phyloP scores from a whole-genome alignment of 208 protist genomes.

The Trypanosoma congolense region DNA sequence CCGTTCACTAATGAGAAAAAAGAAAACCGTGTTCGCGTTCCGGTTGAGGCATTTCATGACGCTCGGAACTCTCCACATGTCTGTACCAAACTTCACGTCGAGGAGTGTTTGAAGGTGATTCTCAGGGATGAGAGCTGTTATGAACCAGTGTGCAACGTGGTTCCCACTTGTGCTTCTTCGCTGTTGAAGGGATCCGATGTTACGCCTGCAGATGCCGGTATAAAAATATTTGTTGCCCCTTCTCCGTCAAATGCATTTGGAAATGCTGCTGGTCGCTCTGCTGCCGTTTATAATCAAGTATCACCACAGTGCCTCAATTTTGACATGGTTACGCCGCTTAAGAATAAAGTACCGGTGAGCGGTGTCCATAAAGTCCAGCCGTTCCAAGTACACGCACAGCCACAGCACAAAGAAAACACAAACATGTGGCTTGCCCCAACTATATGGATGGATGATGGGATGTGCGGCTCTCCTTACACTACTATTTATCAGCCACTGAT shows the following conservation, averaged over 20 bases:
- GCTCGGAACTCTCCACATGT: slow-evolving; percentile 36
- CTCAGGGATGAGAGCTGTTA: slow-evolving; percentile 57
- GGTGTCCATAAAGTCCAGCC: slow-evolving; percentile 2
- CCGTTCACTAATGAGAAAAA: slow-evolving; percentile 29
- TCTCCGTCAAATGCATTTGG: slow-evolving; percentile 24
- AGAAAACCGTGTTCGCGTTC: slow-evolving; percentile 35
- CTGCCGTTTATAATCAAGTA: background rate
- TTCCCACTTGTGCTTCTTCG: slow-evolving; percentile 69
- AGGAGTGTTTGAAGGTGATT: slow-evolving; percentile 63
- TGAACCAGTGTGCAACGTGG: slow-evolving; percentile 65
- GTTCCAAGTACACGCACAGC: background rate
- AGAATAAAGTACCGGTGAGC: slow-evolving; percentile 1
- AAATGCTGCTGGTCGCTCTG: slow-evolving; percentile 9
- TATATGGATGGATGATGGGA: background rate
- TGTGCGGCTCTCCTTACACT: background rate
- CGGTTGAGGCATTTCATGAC: slow-evolving; percentile 34
- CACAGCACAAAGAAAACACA: background rate
- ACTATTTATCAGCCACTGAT: background rate
- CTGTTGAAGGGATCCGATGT: slow-evolving; percentile 81
- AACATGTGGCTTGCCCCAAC: slow-evolving; percentile 1
- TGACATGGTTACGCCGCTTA: slow-evolving; percentile 6
- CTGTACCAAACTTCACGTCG: slow-evolving; percentile 58
- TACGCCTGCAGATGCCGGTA: slow-evolving; percentile 69
- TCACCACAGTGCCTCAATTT: slow-evolving; percentile 7
- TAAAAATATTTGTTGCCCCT: slow-evolving; percentile 84